These are phyloP conservation scores for Trypanosomatidae sp. DNA, from an alignment of 208 protist genomes.

Conservation along the genomic window DNA sequence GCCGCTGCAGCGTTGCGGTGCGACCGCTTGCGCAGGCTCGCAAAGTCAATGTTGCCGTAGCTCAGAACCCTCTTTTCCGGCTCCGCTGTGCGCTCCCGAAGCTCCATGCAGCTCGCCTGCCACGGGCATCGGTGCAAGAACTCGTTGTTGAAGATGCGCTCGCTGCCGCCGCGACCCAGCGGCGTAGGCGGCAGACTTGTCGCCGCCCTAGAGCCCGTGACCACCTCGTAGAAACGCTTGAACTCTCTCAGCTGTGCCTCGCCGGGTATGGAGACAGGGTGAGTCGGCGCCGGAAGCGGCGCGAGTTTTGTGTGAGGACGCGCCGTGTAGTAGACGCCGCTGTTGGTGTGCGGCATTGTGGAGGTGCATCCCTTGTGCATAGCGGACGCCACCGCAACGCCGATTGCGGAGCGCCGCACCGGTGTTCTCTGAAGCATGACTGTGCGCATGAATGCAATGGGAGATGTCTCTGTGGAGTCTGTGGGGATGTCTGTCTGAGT, in stretches of 20 bases:
- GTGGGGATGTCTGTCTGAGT: background rate
- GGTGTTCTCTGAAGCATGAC: constrained; percentile 18
- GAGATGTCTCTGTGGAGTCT: background rate
- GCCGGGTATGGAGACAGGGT: background rate
- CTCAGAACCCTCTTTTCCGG: constrained; percentile 18
- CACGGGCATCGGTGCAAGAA: constrained; percentile 30
- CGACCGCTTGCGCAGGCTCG: constrained; percentile 8
- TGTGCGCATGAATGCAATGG: background rate
- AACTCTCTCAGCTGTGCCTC: constrained; percentile 21
- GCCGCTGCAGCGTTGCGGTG: background rate
- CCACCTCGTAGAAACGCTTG: constrained; percentile 30
- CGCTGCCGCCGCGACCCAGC: constrained; percentile 30
- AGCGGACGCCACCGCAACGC: constrained; percentile 8
- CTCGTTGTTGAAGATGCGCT: constrained; percentile 38
- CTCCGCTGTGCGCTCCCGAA: constrained; percentile 26
- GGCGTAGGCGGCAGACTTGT: constrained; percentile 20
- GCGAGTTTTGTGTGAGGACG: constrained; percentile 4
- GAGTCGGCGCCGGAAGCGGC: background rate
- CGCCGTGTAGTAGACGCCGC: constrained; percentile 16
- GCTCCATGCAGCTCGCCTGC: constrained; percentile 37
- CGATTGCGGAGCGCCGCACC: constrained; percentile 5
- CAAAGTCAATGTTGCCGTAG: constrained; percentile 34
- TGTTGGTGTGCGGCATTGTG: background rate
- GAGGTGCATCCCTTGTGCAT: background rate
- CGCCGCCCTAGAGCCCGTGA: constrained; percentile 14